phyloP scores from a whole-genome alignment of 1,139 yeast genomes.

The Entelexis paramagnoliae region DNA sequence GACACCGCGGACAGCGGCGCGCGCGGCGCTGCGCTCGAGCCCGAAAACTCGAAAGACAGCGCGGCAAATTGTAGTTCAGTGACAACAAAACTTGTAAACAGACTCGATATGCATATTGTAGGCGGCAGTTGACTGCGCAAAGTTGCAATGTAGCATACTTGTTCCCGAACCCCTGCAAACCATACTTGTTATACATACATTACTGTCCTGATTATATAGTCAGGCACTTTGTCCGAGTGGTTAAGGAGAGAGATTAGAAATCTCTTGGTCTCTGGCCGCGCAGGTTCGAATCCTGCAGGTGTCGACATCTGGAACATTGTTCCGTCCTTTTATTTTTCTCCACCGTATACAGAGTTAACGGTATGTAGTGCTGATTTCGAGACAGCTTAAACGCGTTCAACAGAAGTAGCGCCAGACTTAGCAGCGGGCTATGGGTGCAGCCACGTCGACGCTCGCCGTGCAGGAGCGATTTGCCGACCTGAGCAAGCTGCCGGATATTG shows the following conservation, averaged over 20 bases:
- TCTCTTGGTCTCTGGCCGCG: slow-evolving; percentile 45
- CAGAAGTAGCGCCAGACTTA: background rate
- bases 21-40: too few relatives aligned
- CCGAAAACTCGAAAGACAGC: too few relatives aligned
- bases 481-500: slow-evolving; percentile 44
- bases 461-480: slow-evolving; percentile 54
- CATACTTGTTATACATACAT: too few relatives aligned
- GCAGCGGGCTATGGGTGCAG: slow-evolving; percentile 43
- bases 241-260: slow-evolving; percentile 75
- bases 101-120: too few relatives aligned
- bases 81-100: too few relatives aligned
- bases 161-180: too few relatives aligned
- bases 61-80: too few relatives aligned
- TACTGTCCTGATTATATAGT: background rate
- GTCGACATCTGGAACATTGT: slow-evolving; percentile 39
- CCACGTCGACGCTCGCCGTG: slow-evolving; percentile 55
- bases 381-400: background rate
- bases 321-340: background rate
- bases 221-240: slow-evolving; percentile 52
- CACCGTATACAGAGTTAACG: background rate
- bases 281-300: slow-evolving; percentile 86
- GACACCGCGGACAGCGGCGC: too few relatives aligned
- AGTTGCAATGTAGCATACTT: too few relatives aligned
- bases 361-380: background rate
- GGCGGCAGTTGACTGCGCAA: too few relatives aligned